These are phyloP conservation scores for Fusarium camptoceras DNA, from an alignment of 2,329 filamentous ascomycete genomes.

Conservation along the genomic window DNA sequence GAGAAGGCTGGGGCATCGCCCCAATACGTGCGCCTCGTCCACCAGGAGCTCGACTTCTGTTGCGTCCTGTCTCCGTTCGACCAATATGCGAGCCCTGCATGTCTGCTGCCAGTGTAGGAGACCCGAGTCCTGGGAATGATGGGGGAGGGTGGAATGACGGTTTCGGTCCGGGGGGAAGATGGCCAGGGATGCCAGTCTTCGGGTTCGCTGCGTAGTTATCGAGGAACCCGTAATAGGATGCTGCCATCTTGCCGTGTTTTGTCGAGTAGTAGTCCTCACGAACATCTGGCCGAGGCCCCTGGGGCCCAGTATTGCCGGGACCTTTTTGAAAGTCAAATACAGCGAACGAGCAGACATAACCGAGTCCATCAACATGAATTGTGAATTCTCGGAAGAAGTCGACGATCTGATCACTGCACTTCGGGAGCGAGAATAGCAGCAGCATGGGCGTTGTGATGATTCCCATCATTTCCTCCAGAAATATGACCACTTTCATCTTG, in stretches of 20 bases:
- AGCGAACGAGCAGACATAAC: slow-evolving; percentile 96
- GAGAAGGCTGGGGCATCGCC: slow-evolving; percentile 65
- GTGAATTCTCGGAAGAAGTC: slow-evolving; percentile 99
- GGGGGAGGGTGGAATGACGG: slow-evolving; percentile 79
- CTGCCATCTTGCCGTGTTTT: slow-evolving; percentile 98
- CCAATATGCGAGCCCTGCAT: slow-evolving; percentile 62
- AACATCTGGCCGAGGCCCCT: slow-evolving; percentile 67
- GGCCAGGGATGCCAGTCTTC: slow-evolving; percentile 72
- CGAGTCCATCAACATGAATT: slow-evolving; percentile 93
- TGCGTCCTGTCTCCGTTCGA: slow-evolving; percentile 59
- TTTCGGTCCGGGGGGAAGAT: slow-evolving; percentile 65
- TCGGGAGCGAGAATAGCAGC: slow-evolving; percentile 85
- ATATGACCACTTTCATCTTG: slow-evolving; percentile 91
- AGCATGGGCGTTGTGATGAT: slow-evolving; percentile 93
- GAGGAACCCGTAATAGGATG: slow-evolving; percentile 93
- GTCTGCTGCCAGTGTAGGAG: slow-evolving; percentile 67
- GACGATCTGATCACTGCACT: slow-evolving; percentile 90
- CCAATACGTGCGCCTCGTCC: slow-evolving; percentile 50
- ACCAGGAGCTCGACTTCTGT: slow-evolving; percentile 55
- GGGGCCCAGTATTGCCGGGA: slow-evolving; percentile 59
- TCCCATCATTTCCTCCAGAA: slow-evolving; percentile 90
- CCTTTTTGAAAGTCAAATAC: slow-evolving; percentile 97
- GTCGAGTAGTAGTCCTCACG: slow-evolving; percentile 94
- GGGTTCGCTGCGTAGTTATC: slow-evolving; percentile 88
- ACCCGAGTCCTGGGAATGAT: slow-evolving; percentile 77